These are phyloP conservation scores for Ophiostoma ips DNA, from an alignment of 2,329 filamentous ascomycete genomes.

Conservation along the genomic window DNA sequence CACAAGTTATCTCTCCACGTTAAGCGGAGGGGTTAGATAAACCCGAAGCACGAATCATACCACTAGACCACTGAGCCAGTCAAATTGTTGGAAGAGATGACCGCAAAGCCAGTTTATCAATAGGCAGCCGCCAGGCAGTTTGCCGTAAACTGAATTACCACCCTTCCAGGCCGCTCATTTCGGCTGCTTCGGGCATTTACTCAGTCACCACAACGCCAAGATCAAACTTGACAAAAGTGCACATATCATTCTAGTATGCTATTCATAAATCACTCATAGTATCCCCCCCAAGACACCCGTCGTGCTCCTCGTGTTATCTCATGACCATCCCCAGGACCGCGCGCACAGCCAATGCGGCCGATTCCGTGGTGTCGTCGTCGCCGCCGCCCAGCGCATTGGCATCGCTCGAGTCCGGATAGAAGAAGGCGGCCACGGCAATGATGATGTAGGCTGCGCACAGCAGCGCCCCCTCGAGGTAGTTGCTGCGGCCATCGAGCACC, in stretches of 20 bases:
- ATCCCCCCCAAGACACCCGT: background rate
- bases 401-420: conserved; percentile 14
- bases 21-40: conserved; percentile 10
- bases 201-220: too few relatives aligned
- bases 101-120: background rate
- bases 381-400: conserved; percentile 15
- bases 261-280: background rate
- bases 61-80: conserved; percentile 15
- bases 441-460: conserved; percentile 19
- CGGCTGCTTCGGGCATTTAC: background rate
- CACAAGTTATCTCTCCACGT: conserved; percentile 10
- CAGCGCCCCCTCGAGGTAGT: conserved; percentile 37
- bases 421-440: conserved; percentile 18
- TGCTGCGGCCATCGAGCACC: conserved; percentile 58
- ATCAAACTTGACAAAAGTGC: too few relatives aligned
- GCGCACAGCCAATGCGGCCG: background rate
- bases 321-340: background rate
- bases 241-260: background rate
- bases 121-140: too few relatives aligned
- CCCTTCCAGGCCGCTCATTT: background rate
- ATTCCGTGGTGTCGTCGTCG: background rate
- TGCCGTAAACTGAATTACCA: background rate
- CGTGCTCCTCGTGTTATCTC: background rate
- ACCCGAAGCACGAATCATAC: conserved; percentile 16
- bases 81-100: background rate